phyloP scores from a whole-genome alignment of 2,329 filamentous ascomycete genomes.

The Fusarium coffeatum region DNA sequence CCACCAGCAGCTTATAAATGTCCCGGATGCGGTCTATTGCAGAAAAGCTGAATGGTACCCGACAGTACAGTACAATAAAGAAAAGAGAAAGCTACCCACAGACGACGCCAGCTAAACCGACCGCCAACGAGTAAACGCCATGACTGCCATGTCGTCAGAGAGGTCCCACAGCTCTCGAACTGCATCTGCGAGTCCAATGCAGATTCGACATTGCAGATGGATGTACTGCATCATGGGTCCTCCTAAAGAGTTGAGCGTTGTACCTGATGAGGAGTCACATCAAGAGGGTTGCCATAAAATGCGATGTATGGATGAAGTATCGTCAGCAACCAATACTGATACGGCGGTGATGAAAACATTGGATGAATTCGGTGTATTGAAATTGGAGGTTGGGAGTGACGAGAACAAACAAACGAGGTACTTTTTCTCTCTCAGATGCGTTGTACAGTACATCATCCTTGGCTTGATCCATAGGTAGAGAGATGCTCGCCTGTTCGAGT shows the following conservation, averaged over 20 bases:
- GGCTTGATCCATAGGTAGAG: slow-evolving; percentile 29
- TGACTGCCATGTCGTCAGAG: slow-evolving; percentile 38
- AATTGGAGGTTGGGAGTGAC: slow-evolving; percentile 20
- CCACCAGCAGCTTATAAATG: not conserved
- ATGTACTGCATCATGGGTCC: slow-evolving; percentile 17
- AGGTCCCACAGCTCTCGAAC: slow-evolving; percentile 36
- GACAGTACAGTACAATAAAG: not conserved
- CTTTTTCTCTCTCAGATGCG: slow-evolving; percentile 21
- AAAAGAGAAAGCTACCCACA: slow-evolving; percentile 1
- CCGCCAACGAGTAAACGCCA: slow-evolving; percentile 26
- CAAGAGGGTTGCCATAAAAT: not conserved
- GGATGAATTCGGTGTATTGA: not conserved
- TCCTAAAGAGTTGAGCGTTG: slow-evolving; percentile 2
- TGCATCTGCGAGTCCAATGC: slow-evolving; percentile 32
- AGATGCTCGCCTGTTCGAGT: slow-evolving; percentile 5
- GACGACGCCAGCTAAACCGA: slow-evolving; percentile 2
- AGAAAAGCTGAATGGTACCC: slow-evolving; percentile 9
- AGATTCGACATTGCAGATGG: slow-evolving; percentile 4
- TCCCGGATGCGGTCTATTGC: slow-evolving; percentile 33
- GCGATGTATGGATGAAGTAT: not conserved
- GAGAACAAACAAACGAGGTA: slow-evolving; percentile 14
- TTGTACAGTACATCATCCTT: slow-evolving; percentile 27
- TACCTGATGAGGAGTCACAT: not conserved
- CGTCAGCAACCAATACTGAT: not conserved
- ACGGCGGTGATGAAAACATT: slow-evolving; percentile 1